Evolutionary conservation across 768 basidiomycete species (phyloP).

Genomic region (Russula lepida): DNA sequence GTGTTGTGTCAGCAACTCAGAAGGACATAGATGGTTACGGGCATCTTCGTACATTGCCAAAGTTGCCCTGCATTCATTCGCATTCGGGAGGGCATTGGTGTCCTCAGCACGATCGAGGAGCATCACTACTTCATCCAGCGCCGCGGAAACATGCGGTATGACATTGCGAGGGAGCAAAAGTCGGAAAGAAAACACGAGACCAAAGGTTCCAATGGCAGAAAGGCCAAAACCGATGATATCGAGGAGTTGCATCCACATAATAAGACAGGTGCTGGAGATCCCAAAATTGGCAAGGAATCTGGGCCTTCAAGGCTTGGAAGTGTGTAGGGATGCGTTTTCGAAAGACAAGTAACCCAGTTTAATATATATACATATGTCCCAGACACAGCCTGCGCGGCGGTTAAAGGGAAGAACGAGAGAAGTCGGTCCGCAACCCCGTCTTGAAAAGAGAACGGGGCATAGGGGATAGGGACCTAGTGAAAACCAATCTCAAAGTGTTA

Average conservation of each 20-base stretch:
- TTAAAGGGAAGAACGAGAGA: too few relatives aligned
- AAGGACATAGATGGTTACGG: neutral
- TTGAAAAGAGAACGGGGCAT: too few relatives aligned
- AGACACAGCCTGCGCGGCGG: too few relatives aligned
- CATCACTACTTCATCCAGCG: neutral
- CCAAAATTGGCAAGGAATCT: neutral
- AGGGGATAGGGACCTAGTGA: too few relatives aligned
- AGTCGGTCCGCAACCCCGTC: too few relatives aligned
- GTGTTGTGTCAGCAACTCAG: neutral
- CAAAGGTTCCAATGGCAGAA: neutral
- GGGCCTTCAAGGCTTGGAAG: neutral
- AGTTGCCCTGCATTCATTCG: neutral
- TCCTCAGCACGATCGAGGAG: neutral
- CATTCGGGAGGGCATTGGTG: neutral
- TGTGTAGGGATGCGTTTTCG: too few relatives aligned
- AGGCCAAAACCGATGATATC: neutral
- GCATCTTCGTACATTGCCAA: neutral
- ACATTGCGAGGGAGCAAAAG: neutral
- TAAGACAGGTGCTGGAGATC: neutral
- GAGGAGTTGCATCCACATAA: neutral
- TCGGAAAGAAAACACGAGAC: neutral
- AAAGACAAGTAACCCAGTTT: too few relatives aligned
- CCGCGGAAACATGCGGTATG: neutral
- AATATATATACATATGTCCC: too few relatives aligned
- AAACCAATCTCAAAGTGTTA: too few relatives aligned